phyloP scores from a whole-genome alignment of 495 filamentous ascomycete species.

The Tetracladium marchalianum region DNA sequence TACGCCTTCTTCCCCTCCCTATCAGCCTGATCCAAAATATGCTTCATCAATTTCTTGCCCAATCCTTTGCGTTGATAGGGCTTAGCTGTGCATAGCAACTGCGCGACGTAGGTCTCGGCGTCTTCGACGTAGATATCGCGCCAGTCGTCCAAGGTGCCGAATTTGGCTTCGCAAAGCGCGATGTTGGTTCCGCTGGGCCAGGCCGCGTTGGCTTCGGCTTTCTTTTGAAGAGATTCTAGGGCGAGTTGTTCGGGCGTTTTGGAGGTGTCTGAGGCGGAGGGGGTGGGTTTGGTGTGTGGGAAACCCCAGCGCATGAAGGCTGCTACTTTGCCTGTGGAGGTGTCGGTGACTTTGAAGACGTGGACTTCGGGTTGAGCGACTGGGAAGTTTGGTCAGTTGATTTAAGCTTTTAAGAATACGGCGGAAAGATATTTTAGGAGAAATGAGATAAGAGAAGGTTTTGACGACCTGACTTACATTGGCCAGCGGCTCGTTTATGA shows the following conservation, averaged over 20 bases:
- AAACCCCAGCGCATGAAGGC: slow-evolving; percentile 12
- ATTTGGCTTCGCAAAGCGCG: slow-evolving; percentile 11
- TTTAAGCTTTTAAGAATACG: slow-evolving; percentile 4
- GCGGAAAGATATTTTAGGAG: background rate
- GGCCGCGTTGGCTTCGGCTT: background rate
- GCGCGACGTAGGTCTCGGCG: slow-evolving; percentile 12
- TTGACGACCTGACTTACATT: too few species aligned
- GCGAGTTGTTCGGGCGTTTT: too few species aligned
- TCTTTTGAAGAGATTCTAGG: too few species aligned
- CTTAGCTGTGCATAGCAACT: slow-evolving; percentile 8
- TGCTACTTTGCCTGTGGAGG: background rate
- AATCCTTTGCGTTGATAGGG: slow-evolving; percentile 15
- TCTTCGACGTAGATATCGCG: slow-evolving; percentile 5
- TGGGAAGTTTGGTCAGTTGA: slow-evolving; percentile 3
- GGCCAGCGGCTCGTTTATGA: too few species aligned
- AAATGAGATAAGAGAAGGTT: background rate
- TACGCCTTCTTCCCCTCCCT: slow-evolving; percentile 10
- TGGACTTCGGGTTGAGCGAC: slow-evolving; percentile 8
- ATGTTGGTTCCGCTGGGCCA: slow-evolving; percentile 18
- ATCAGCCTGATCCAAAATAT: slow-evolving; percentile 15
- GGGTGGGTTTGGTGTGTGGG: slow-evolving; percentile 2
- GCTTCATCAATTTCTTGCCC: slow-evolving; percentile 10
- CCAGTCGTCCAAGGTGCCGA: slow-evolving; percentile 3
- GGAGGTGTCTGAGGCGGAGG: background rate
- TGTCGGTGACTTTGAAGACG: slow-evolving; percentile 14